Percentiles rank a stretch among this genome's conserved stretches.
Evolutionary conservation across 805 yeast species (phyloP).

Genomic region (Candida vaughaniae): DNA sequence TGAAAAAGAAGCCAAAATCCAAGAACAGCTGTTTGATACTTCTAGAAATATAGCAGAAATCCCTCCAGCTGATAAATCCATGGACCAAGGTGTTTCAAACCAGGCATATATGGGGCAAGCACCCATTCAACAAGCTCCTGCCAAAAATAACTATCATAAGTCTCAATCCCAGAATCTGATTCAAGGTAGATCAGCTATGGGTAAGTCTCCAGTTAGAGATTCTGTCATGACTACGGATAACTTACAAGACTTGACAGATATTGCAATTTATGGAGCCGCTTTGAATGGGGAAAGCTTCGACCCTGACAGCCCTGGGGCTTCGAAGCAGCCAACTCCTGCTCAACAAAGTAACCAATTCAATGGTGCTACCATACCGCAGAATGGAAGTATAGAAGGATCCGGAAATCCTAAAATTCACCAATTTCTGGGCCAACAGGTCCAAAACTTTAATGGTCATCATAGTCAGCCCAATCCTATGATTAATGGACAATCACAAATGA

Average conservation of each 20-base stretch:
- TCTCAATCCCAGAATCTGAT: slow-evolving; percentile 10
- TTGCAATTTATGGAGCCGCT: slow-evolving; percentile 36
- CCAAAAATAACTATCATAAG: neutral
- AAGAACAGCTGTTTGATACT: neutral
- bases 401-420: slow-evolving; percentile 12
- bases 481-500: neutral
- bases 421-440: slow-evolving; percentile 11
- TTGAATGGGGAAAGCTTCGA: slow-evolving; percentile 28
- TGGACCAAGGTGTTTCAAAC: neutral
- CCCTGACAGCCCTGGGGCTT: neutral
- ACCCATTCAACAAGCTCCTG: slow-evolving; percentile 6
- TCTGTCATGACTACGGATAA: slow-evolving; percentile 22
- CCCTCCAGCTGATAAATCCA: neutral
- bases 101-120: neutral
- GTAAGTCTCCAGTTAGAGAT: slow-evolving; percentile 12
- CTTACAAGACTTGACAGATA: slow-evolving; percentile 36
- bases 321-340: slow-evolving; percentile 3
- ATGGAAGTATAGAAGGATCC: slow-evolving; percentile 26
- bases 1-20: slow-evolving; percentile 3
- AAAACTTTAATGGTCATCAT: slow-evolving; percentile 1
- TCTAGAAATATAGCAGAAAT: neutral
- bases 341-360: neutral
- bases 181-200: slow-evolving; percentile 1
- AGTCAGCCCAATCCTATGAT: neutral
- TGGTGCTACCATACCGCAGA: slow-evolving; percentile 5